Base-by-base conservation (phyloP, 2,329 filamentous ascomycete genomes). In the Sporothrix mexicana region DNA sequence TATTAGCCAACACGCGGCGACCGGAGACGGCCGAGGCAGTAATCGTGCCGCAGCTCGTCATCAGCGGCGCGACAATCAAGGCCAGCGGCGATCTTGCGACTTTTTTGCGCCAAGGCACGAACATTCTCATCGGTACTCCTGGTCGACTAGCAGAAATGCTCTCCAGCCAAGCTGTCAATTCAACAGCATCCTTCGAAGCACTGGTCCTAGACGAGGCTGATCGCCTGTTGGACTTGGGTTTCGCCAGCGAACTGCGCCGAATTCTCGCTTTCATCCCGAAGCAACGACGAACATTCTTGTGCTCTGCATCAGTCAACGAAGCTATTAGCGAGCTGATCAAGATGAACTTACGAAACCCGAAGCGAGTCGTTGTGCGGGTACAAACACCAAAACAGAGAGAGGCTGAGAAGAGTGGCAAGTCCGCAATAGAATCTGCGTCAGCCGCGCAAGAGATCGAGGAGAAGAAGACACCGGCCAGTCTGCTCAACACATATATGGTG, bases 131-230 rank as follows among this genome's bases (percentile, higher is more conserved):
- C 70, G 94, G 92, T 0, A 98, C 96, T 0, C 77, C 96, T 0
- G 97, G 96, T 3, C 90, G 96, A 64, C 87, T 99, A 1, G 88
- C 97, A 6, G 95, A 98, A 79, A 88, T 99, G 0, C 86, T 99
- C 4, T 90, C 92, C 0, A 97, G 94, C 1, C 92, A 91, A 1
- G 92, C 97, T 78, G 94, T 97, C 15, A 93, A 97, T 80, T 95
- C 93, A 77, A 92, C 95, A 74, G 94, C 93, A 0, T 93, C 93
- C 0, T 98, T 99, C 77, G 95, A 99, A 80, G 90, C 94, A 68
- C 88, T 99, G 12, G 93, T 99, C 3, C 87, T 99, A 49, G 96
- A 99, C 79, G 96, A 99, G 83, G 96, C 95, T 68, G 96, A 99
- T 81, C 88, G 96, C 73, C 84, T 99, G 36, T 85, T 99, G 12